Evolutionary conservation across 2,329 filamentous ascomycete genomes (phyloP).

Genomic region (Bipolaris gigantea): DNA sequence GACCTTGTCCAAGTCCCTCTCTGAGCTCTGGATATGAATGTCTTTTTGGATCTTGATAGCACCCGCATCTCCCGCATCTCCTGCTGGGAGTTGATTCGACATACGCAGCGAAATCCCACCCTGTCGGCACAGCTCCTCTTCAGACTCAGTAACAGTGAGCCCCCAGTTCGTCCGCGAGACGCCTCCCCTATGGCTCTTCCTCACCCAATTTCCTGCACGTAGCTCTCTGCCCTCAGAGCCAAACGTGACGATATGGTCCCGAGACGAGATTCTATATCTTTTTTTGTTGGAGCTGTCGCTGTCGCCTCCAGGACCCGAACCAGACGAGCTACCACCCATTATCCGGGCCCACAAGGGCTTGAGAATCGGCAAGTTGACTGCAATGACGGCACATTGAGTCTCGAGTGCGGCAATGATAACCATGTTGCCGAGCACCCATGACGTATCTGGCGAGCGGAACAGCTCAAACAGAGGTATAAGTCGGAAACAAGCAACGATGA

Average conservation of each 20-base stretch:
- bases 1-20: not conserved
- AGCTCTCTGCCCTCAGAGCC: not conserved
- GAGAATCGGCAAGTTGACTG: not conserved
- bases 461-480: not conserved
- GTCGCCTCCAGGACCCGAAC: not conserved
- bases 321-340: not conserved
- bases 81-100: not conserved
- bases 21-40: not conserved
- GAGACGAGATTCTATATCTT: not conserved
- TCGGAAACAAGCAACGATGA: slow-evolving; percentile 2
- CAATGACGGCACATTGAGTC: slow-evolving; percentile 1
- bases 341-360: not conserved
- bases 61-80: not conserved
- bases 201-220: not conserved
- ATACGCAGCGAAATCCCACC: not conserved
- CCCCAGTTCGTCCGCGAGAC: not conserved
- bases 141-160: not conserved
- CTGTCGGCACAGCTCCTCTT: not conserved
- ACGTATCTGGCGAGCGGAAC: not conserved
- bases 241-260: not conserved
- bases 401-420: slow-evolving; percentile 1
- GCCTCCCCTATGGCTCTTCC: not conserved
- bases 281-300: not conserved
- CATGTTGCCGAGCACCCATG: not conserved
- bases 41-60: not conserved